Base-by-base conservation (phyloP, 176 grass and related monocot genomes). In the Eremochloa ophiuroides region DNA sequence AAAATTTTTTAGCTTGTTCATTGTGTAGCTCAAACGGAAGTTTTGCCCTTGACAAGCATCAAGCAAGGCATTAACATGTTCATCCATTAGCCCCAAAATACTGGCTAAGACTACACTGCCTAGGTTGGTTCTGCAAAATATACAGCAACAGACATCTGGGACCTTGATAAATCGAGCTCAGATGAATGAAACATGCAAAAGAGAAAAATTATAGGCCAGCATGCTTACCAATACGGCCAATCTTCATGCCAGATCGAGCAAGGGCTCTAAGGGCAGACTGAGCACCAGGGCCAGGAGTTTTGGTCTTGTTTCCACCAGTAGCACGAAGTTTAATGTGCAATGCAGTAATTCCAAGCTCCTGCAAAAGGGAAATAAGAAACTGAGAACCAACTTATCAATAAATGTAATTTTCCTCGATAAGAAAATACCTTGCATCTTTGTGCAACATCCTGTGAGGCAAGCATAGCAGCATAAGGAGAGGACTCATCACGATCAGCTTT, bases 401-500 rank as follows among this genome's bases (percentile, higher is more conserved):
- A 16, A 3, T 8, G 10, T 16, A 2, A 1, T 22, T 48, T 75
- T 35, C 43, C 12, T 27, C 10, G 35, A n/a, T 16, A 80, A 18
- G 17, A 53, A 8, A 25, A 47, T 87, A 82, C 85, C 77, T 91
- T 91, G 85, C 89, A 91, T 88, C 89, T 75, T 43, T 91, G 89
- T 27, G 85, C 44, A 75, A 85, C 89, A 91, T 91, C 89, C 75
- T 91, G 89, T 51, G 89, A 51, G n/a, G 89, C 82, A 88, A 91
- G 85, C 85, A 91, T 91, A n/a, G 89, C 85, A 13, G 89, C 89
- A 53, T 91, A 91, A 73, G 89, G 85, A 10, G 85, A 91, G 17
- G 89, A 91, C 62, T 91, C 89, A 73, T 91, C 89, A 55, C 82
- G 82, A 31, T 88, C 89, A 69, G 89, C 85, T 88, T 91, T 91